A percentile compares a stretch with the other conserved stretches of the same genome.
Conservation (phyloP, 2,329 filamentous ascomycete species). For the Aspergillus sp. region DNA sequence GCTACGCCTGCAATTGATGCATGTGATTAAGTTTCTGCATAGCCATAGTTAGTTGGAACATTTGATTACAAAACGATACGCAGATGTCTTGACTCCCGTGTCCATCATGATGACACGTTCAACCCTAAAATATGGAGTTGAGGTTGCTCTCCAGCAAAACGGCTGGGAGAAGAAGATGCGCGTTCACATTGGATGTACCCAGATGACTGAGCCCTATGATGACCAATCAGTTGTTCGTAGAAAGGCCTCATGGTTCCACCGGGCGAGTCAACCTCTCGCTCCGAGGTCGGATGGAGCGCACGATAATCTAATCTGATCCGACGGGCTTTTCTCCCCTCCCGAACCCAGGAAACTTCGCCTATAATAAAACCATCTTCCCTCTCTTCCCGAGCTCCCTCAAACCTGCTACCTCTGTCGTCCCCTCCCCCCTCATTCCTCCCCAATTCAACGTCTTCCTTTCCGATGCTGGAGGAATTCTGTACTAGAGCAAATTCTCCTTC, state of each 20-base stretch:
- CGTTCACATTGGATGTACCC: not conserved
- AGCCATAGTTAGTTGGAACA: not conserved
- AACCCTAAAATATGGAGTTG: conserved; percentile 7
- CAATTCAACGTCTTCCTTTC: not conserved
- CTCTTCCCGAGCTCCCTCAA: conserved; percentile 7
- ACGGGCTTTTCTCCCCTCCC: conserved; percentile 15
- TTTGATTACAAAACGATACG: not conserved
- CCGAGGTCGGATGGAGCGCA: conserved; percentile 26
- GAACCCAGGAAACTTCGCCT: not conserved
- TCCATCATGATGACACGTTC: not conserved
- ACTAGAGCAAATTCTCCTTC: not conserved
- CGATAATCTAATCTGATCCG: conserved; percentile 37
- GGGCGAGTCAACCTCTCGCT: conserved; percentile 4
- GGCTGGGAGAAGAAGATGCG: not conserved
- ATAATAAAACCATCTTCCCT: conserved; percentile 2
- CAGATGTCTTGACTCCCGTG: not conserved
- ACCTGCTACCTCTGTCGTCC: conserved; percentile 4
- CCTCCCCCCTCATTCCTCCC: not conserved
- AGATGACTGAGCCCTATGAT: not conserved
- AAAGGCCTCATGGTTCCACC: not conserved
- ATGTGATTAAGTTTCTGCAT: not conserved
- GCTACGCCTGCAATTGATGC: not conserved
- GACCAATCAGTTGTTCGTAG: not conserved
- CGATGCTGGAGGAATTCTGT: not conserved
- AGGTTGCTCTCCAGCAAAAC: not conserved